Evolutionary conservation across 2,329 filamentous ascomycete species (phyloP).

Genomic region (Fusarium keratoplasticum): DNA sequence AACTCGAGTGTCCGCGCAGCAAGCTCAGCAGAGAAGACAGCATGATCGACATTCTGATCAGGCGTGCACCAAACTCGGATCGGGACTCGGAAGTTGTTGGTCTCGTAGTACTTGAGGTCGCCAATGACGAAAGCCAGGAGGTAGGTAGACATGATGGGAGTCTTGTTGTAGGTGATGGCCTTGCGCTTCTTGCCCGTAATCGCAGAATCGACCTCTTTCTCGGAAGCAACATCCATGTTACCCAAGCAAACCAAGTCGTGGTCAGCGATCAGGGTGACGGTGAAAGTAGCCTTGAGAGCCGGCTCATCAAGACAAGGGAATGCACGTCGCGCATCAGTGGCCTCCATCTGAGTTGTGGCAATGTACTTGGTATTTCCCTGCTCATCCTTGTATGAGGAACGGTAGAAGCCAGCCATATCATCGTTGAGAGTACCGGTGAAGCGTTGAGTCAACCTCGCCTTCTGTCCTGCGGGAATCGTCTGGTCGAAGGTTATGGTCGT

Average conservation of each 20-base stretch:
- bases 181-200: constrained; percentile 74
- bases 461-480: constrained; percentile 77
- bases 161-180: constrained; percentile 91
- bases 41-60: constrained; percentile 90
- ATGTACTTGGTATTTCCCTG: constrained; percentile 85
- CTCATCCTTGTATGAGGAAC: constrained; percentile 88
- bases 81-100: constrained; percentile 89
- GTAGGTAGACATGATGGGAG: constrained; percentile 96
- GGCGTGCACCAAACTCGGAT: constrained; percentile 94
- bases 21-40: constrained; percentile 89
- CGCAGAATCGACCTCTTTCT: constrained; percentile 77
- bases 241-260: constrained; percentile 91
- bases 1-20: constrained; percentile 91
- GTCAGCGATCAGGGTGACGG: constrained; percentile 90
- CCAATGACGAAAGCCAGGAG: constrained; percentile 94
- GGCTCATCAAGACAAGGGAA: constrained; percentile 99
- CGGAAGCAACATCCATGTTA: constrained; percentile 93
- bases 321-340: constrained; percentile 90
- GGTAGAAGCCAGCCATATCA: constrained; percentile 98
- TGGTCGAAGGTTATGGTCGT: constrained; percentile 84
- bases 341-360: constrained; percentile 95
- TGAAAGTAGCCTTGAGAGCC: constrained; percentile 91
- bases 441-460: constrained; percentile 70
- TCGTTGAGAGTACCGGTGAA: constrained; percentile 88
- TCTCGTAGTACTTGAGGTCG: constrained; percentile 94